Evolutionary conservation across 2,329 filamentous ascomycete species (phyloP).

Genomic region (Trichoderma koningii): DNA sequence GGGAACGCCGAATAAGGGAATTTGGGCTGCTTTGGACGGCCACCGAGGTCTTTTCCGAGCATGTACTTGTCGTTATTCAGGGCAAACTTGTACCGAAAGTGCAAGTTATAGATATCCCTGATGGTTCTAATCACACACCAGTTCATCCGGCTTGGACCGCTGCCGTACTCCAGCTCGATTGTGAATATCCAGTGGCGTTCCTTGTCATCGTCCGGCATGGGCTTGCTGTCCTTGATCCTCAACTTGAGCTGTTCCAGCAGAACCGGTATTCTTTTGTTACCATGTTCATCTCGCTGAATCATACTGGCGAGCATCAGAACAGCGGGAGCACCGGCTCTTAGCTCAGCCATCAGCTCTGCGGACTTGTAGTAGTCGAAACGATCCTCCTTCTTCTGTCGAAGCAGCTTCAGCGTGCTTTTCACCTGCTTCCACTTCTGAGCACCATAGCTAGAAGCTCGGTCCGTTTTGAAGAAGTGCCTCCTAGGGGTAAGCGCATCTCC

Average conservation of each 20-base stretch:
- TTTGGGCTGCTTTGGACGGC: slow-evolving; percentile 77
- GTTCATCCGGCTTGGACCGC: slow-evolving; percentile 91
- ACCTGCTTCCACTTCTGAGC: slow-evolving; percentile 90
- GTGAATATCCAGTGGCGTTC: slow-evolving; percentile 82
- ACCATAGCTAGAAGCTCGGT: slow-evolving; percentile 71
- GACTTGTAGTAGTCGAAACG: slow-evolving; percentile 93
- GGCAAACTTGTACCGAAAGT: slow-evolving; percentile 89
- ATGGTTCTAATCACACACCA: slow-evolving; percentile 90
- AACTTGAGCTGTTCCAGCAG: slow-evolving; percentile 93
- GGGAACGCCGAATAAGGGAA: slow-evolving; percentile 90
- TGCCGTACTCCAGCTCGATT: slow-evolving; percentile 94
- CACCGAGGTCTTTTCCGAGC: slow-evolving; percentile 66
- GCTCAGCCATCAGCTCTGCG: slow-evolving; percentile 91
- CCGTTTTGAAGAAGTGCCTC: slow-evolving; percentile 61
- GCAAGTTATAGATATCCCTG: slow-evolving; percentile 86
- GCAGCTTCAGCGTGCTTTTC: slow-evolving; percentile 80
- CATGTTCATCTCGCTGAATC: slow-evolving; percentile 96
- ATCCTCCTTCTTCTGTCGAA: slow-evolving; percentile 81
- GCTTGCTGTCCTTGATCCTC: slow-evolving; percentile 76
- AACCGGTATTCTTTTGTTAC: slow-evolving; percentile 91
- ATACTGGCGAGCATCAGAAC: slow-evolving; percentile 94
- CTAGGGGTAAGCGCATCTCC: slow-evolving; percentile 60
- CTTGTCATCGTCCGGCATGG: slow-evolving; percentile 63
- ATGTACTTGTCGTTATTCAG: slow-evolving; percentile 82
- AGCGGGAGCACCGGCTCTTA: slow-evolving; percentile 88